A percentile compares a stretch with the other conserved stretches of the same genome.
Evolutionary conservation across 2,329 filamentous ascomycete species (phyloP).

Genomic region (Aureobasidium subglaciale): DNA sequence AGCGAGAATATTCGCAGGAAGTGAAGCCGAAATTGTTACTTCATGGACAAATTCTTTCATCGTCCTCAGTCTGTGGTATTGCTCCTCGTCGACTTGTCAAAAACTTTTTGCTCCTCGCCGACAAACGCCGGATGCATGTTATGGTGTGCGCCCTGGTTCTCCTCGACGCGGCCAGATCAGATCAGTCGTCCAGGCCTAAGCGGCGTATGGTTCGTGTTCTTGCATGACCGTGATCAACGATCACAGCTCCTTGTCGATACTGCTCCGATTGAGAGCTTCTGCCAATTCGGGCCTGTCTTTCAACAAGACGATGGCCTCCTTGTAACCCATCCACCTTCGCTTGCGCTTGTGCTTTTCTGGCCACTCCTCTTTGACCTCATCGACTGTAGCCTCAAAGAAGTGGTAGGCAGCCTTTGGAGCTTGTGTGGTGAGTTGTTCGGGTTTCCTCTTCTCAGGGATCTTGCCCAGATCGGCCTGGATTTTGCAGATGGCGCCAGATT

Average conservation of each 20-base stretch:
- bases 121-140: neutral
- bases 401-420: constrained; percentile 70
- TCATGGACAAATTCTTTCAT: neutral
- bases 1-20: constrained; percentile 3
- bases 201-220: neutral
- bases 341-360: constrained; percentile 89
- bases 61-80: neutral
- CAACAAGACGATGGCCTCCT: constrained; percentile 71
- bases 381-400: constrained; percentile 84
- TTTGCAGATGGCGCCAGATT: constrained; percentile 82
- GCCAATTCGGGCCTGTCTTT: constrained; percentile 75
- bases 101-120: neutral
- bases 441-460: constrained; percentile 70
- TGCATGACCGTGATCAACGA: neutral
- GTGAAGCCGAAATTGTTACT: neutral
- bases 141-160: neutral
- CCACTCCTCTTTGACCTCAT: constrained; percentile 79
- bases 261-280: constrained; percentile 74
- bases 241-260: constrained; percentile 23
- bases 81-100: neutral
- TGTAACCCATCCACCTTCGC: constrained; percentile 82
- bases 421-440: constrained; percentile 41
- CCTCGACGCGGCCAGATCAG: neutral
- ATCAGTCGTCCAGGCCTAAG: no score
- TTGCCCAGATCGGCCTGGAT: constrained; percentile 80